These are phyloP conservation scores for Penicillium paxilli DNA, from an alignment of 495 filamentous ascomycete species.

Conservation along the genomic window DNA sequence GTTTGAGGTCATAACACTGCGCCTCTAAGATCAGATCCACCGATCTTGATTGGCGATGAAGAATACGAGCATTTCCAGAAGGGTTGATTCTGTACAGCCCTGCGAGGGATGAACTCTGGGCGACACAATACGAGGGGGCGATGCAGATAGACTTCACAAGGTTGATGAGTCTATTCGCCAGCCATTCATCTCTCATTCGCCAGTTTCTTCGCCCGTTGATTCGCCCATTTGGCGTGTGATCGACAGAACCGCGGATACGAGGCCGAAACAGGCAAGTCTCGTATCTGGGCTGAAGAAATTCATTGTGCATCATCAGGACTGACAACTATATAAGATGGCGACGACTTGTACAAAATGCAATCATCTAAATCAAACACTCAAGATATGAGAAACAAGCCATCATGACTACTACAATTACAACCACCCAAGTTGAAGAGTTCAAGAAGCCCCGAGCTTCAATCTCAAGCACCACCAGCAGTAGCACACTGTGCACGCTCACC, in stretches of 20 bases:
- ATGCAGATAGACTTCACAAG: not conserved
- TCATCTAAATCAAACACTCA: too few species aligned
- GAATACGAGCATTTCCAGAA: slow-evolving; percentile 1
- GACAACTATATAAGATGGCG: too few species aligned
- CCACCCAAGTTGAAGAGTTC: slow-evolving; percentile 5
- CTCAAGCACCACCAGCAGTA: slow-evolving; percentile 8
- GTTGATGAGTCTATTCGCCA: too few species aligned
- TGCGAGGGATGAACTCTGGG: not conserved
- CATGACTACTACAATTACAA: slow-evolving; percentile 6
- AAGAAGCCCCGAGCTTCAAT: slow-evolving; percentile 11
- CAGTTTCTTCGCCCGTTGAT: too few species aligned
- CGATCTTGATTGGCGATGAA: not conserved
- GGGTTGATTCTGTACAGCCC: not conserved
- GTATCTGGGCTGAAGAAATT: slow-evolving; percentile 15
- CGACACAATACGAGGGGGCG: not conserved
- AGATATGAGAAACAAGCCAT: too few species aligned
- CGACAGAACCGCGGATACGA: slow-evolving; percentile 3
- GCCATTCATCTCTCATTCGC: too few species aligned
- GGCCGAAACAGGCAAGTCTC: slow-evolving; percentile 23
- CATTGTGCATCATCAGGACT: not conserved
- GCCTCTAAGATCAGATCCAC: not conserved
- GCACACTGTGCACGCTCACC: slow-evolving; percentile 6
- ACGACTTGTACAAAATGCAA: not conserved
- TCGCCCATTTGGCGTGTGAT: not conserved
- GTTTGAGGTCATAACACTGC: not conserved